Base-by-base conservation (phyloP, 2,329 filamentous ascomycete genomes). In the Neonectria punicea region DNA sequence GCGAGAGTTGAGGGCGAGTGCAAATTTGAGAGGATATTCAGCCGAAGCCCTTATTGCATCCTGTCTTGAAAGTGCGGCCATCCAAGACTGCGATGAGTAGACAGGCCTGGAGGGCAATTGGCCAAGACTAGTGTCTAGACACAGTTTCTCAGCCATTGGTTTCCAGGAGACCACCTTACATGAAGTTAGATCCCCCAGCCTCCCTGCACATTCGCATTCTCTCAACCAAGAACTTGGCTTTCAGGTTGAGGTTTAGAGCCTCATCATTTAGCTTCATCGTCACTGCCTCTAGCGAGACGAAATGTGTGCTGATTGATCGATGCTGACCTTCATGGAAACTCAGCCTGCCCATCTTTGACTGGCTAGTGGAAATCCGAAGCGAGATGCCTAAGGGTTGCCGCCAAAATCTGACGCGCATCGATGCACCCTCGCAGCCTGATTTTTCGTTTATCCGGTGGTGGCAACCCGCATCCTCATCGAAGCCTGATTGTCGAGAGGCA, bases 381-480 rank as follows among this genome's bases (percentile, higher is more conserved):
- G n/a, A 49, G 46, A 30, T 20, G 13, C 18, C n/a, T 51, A 18
- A 51, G 28, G 49, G 49, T 14, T 51, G 49, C 49, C n/a, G 25
- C 49, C 49, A 51, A 51, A 51, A 51, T 51, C 49, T 34, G 49
- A 51, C 49, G 20, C 9, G 28, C 49, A 34, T 51, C 8, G 49
- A 50, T 32, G 9, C 30, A 1, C 28, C 22, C 46, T 30, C 28
- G 10, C 22, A 30, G 25, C 25, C 9, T 28, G 44, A 7, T 47
- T 25, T 14, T 25, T 22, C 16, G 20, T 22, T 22, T 14, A 7
- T 28, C 14, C 16, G 20, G 22, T 25, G 22, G 20, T 8, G 44
- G 13, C 18, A 25, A 28, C 13, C 11, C 5, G 3, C 5, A 14
- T 25, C 6, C 20, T 25, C 25, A 25, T 25, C 44, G 14, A n/a